A percentile compares a stretch with the other conserved stretches of the same genome.
phyloP scores from a whole-genome alignment of 306 rosid species.

The Corylus americana region DNA sequence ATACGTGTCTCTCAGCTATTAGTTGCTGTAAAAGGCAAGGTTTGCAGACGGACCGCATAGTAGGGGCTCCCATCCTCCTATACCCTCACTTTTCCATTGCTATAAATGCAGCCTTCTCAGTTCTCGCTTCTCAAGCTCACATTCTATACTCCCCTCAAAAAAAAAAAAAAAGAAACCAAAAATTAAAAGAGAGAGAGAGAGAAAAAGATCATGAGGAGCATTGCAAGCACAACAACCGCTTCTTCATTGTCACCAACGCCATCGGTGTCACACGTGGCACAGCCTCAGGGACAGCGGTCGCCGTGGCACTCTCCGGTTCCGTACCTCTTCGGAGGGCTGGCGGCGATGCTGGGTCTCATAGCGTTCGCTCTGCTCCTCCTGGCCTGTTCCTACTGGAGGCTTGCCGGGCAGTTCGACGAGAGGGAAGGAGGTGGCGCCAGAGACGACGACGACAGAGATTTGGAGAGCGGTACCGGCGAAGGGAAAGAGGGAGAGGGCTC shows the following conservation, averaged over 20 bases:
- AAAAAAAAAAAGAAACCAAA: background rate
- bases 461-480: conserved; percentile 31
- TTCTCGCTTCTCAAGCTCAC: conserved; percentile 32
- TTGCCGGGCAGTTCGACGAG: conserved; percentile 22
- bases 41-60: too few species aligned
- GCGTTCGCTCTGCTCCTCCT: conserved; percentile 75
- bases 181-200: background rate
- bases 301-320: conserved; percentile 96
- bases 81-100: background rate
- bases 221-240: conserved; percentile 13
- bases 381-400: conserved; percentile 81
- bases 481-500: conserved; percentile 40
- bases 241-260: conserved; percentile 15
- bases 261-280: conserved; percentile 17
- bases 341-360: conserved; percentile 79
- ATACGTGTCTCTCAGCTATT: too few species aligned
- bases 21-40: too few species aligned
- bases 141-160: conserved; percentile 19
- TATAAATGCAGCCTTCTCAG: conserved; percentile 50
- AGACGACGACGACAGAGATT: conserved; percentile 22
- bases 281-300: conserved; percentile 20
- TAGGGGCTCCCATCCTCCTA: too few species aligned
- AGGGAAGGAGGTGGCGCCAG: conserved; percentile 19
- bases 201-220: conserved; percentile 45
- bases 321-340: conserved; percentile 83